phyloP scores from a whole-genome alignment of 1,139 yeast species.

The Kurtzmaniella quercitrusa region DNA sequence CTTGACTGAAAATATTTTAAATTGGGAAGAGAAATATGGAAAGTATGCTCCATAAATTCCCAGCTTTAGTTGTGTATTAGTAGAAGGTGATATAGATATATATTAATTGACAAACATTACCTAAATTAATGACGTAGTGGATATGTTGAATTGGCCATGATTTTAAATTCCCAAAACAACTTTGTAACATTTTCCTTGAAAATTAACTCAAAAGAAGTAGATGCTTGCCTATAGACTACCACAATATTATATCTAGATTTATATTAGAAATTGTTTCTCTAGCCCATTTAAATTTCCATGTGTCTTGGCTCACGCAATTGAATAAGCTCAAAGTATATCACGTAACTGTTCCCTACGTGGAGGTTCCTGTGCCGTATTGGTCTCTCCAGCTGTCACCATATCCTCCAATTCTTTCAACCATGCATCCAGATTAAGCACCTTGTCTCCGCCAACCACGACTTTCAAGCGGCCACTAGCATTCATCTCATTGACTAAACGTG shows the following conservation, averaged over 20 bases:
- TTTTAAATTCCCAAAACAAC: too few relatives aligned
- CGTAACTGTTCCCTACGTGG: slow-evolving; percentile 19
- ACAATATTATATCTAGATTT: too few relatives aligned
- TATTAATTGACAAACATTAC: not conserved
- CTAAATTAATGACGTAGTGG: not conserved
- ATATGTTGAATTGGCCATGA: too few relatives aligned
- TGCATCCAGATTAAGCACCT: slow-evolving; percentile 53
- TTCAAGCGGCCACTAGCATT: slow-evolving; percentile 48
- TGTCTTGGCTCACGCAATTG: too few relatives aligned
- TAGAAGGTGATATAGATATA: not conserved
- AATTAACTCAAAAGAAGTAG: too few relatives aligned
- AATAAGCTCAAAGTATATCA: slow-evolving; percentile 17
- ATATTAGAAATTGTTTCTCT: too few relatives aligned
- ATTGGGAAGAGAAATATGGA: slow-evolving; percentile 78
- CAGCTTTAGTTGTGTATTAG: slow-evolving; percentile 1
- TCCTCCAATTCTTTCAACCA: slow-evolving; percentile 43
- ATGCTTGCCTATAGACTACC: too few relatives aligned
- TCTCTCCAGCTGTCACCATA: slow-evolving; percentile 15
- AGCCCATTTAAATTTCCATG: too few relatives aligned
- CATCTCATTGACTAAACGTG: slow-evolving; percentile 73
- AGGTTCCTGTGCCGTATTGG: slow-evolving; percentile 9
- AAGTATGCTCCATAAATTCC: slow-evolving; percentile 39
- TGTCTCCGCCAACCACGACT: slow-evolving; percentile 73
- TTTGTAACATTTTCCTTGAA: too few relatives aligned
- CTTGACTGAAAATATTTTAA: slow-evolving; percentile 61